Base-by-base conservation (phyloP, 2,329 filamentous ascomycete genomes). In the Waltergamsia citrina region DNA sequence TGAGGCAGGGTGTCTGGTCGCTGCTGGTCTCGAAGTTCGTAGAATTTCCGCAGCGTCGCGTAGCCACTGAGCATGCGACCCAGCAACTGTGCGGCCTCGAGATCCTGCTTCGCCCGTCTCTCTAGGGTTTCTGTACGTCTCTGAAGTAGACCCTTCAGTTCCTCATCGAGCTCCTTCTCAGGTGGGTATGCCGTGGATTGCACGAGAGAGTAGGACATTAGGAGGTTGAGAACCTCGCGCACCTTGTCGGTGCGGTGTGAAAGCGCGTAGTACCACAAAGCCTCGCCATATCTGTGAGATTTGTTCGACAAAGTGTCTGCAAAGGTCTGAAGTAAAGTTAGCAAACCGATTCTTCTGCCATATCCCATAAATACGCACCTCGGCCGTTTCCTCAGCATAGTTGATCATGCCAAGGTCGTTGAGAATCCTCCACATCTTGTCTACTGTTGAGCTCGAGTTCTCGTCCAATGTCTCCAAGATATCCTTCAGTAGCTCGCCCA, bases 11-110 rank as follows among this genome's bases (percentile, higher is more conserved):
- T 17, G 18, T 51, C 46, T n/a, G 49, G 32, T 8, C 47, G 46
- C 26, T 46, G 43, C 10, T 49, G 41, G 49, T 96, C 90, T 32
- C 90, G 77, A n/a, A 88, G 71, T 41, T 88, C 81, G 56, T 94
- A 96, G 62, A 90, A 95, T 44, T 80, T 81, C 23, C 90, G 82
- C 15, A 96, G 67, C 1, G 87, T 94, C 16, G 88, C 90, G 50
- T 96, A 96, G 16, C 90, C 90, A 52, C 85, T 92, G 8, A 95
- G 76, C 59, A 88, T 81, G 40, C 81, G 83, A 30, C 88, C 85
- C 4, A 96, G 68, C 9, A 94, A 72, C 45, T 84, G 73, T 7
- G 88, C 90, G 7, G 86, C 88, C 50, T 88, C 81, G 21, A 82
- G 62, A 47, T 95, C 90, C 34, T 81, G 71, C 18, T 72, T 70